Evolutionary conservation across 768 basidiomycete genomes (phyloP).

Genomic region (Brasilioporus rufonigricans): DNA sequence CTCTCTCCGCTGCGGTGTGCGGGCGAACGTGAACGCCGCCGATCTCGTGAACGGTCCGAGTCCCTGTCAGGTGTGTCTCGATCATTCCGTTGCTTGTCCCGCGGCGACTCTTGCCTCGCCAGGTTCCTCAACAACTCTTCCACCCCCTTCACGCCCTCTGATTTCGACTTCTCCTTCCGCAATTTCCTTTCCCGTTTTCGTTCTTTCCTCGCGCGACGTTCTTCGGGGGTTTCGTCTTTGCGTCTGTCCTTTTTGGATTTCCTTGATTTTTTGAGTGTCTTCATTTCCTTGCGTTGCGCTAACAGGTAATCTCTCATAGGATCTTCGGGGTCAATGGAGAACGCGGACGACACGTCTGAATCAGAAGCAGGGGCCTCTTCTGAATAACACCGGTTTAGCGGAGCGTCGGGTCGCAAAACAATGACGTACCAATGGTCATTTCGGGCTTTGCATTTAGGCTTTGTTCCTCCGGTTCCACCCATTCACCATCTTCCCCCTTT

Average conservation of each 20-base stretch:
- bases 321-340: constrained; percentile 90
- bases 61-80: constrained; percentile 13
- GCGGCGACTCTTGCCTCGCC: constrained; percentile 22
- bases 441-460: constrained; percentile 85
- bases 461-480: constrained; percentile 80
- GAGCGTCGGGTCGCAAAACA: neutral
- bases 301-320: constrained; percentile 95
- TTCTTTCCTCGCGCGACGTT: constrained; percentile 71
- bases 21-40: constrained; percentile 18
- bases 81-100: constrained; percentile 9
- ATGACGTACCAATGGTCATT: constrained; percentile 55
- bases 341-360: constrained; percentile 60
- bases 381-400: constrained; percentile 23
- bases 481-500: constrained; percentile 82
- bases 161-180: constrained; percentile 50
- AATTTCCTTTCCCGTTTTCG: constrained; percentile 68
- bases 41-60: constrained; percentile 8
- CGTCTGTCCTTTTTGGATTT: constrained; percentile 62
- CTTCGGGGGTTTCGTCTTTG: constrained; percentile 77
- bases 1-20: constrained; percentile 1
- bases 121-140: constrained; percentile 61
- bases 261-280: constrained; percentile 58
- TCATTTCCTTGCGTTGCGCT: constrained; percentile 69
- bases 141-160: constrained; percentile 62
- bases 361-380: constrained; percentile 59